phyloP scores from a whole-genome alignment of 78 protist species.

The Cavenderia fasciculata region DNA sequence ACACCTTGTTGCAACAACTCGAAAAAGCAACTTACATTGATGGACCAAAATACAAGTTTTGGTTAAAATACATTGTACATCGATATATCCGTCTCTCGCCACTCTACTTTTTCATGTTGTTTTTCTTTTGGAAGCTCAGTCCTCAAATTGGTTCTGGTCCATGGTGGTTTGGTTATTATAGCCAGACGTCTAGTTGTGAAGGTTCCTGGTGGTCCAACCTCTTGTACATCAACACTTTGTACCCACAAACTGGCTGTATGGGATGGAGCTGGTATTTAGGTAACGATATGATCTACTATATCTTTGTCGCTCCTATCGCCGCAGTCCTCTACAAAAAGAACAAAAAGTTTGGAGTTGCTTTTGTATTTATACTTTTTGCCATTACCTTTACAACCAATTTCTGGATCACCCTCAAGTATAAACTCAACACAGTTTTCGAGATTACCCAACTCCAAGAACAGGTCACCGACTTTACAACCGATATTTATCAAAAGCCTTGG shows the following conservation, averaged over 20 bases:
- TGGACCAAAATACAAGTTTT: too few species aligned
- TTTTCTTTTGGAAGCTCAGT: not conserved
- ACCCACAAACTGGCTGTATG: not conserved
- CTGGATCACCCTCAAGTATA: not conserved
- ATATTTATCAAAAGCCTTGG: slow-evolving; percentile 70
- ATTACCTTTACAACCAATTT: not conserved
- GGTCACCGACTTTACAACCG: not conserved
- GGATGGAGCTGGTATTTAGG: slow-evolving; percentile 32
- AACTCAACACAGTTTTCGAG: slow-evolving; percentile 39
- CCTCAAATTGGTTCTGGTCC: slow-evolving; percentile 42
- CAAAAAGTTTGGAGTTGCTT: slow-evolving; percentile 8
- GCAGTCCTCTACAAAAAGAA: not conserved
- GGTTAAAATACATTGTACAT: slow-evolving; percentile 30
- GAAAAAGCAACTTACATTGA: not conserved
- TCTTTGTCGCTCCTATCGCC: slow-evolving; percentile 16
- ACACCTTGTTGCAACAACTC: not conserved
- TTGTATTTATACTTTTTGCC: not conserved
- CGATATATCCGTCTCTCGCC: slow-evolving; percentile 43
- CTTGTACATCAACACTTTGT: slow-evolving; percentile 15
- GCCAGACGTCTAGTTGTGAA: not conserved
- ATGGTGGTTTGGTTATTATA: not conserved
- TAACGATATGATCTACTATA: slow-evolving; percentile 52
- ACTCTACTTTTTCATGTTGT: slow-evolving; percentile 12
- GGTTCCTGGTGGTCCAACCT: slow-evolving; percentile 16
- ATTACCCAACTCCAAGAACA: not conserved